Evolutionary conservation across 768 basidiomycete genomes (phyloP), one percentile per base, ranked within the genome.

Genomic region (Kwoniella newhampshirensis): DNA sequence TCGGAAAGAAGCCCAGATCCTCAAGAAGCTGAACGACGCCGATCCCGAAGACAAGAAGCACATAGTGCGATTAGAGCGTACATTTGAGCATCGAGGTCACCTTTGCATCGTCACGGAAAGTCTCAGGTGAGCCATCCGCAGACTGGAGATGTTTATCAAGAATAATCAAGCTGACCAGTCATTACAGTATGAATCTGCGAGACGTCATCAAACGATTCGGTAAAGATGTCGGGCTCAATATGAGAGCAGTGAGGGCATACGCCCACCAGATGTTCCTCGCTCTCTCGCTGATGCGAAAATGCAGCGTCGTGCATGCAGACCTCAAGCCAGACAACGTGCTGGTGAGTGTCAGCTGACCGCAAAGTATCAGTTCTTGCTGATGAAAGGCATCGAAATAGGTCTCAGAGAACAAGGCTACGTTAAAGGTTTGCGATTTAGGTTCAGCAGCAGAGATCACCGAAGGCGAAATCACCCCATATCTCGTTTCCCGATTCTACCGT

Each of bases 311-410:
- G 84, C 96, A 99, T 69, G 96, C 96, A 6, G 96, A 99, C 73
- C 89, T 99, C 75, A 98, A 98, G 77, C 96, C 96, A 18, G 96
- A 98, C 75, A 98, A 98, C 74, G 94, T 99, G 40, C 76, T 98
- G 69, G 93, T 92, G 61, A 28, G 86, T 82, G 32, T 9, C 7
- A 32, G 32, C 7, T 32, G 7, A n/a, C 13, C 32, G 32, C 32
- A 13, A 32, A 32, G 7, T 32, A n/a, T n/a, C n/a, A n/a, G 37
- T 21, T 54, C n/a, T n/a, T 51, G 21, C 37, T n/a, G 21, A 20
- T n/a, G 21, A 48, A n/a, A 8, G 7, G 18, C 21, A 7, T 23
- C 18, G 44, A 6, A 25, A 28, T 60, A 97, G 92, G 92, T 97
- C 27, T 96, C 92, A 63, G 93, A 97, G 66, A 86, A 85, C 67